These are phyloP conservation scores for Anthracocystis walkeri DNA, from an alignment of 1,284 basidiomycete genomes.

Conservation along the genomic window DNA sequence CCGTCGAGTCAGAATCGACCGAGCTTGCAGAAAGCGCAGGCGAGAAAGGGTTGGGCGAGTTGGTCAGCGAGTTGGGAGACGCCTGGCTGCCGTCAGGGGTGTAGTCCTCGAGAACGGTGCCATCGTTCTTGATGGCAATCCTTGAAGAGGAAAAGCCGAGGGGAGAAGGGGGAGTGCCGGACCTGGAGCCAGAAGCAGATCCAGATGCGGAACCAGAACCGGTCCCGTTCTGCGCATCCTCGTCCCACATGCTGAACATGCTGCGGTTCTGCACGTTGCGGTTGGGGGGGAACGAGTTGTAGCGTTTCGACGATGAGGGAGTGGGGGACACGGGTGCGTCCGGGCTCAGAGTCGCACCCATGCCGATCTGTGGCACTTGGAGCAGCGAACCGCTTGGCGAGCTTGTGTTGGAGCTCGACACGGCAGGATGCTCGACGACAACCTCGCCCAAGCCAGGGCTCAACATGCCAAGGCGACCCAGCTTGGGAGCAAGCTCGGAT, in stretches of 20 bases:
- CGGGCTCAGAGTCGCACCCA: not conserved
- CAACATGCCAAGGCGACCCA: conserved; percentile 60
- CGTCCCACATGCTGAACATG: conserved; percentile 35
- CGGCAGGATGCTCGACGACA: conserved; percentile 53
- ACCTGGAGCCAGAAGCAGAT: conserved; percentile 28
- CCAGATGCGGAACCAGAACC: conserved; percentile 36
- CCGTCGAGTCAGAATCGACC: conserved; percentile 57
- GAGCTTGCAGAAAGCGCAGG: conserved; percentile 55
- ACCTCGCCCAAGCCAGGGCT: conserved; percentile 56
- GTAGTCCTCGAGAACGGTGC: conserved; percentile 52
- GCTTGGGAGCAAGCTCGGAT: conserved; percentile 45
- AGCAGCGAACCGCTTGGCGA: conserved; percentile 42
- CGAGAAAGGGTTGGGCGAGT: conserved; percentile 58
- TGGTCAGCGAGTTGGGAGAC: conserved; percentile 55
- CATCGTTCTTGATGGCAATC: conserved; percentile 41
- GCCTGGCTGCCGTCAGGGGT: conserved; percentile 54
- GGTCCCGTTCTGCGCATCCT: conserved; percentile 23
- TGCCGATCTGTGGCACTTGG: conserved; percentile 32
- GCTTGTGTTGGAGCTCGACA: conserved; percentile 31
- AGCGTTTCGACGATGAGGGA: conserved; percentile 28
- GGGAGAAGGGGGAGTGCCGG: conserved; percentile 40
- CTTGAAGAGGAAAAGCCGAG: conserved; percentile 27
- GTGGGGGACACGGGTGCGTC: conserved; percentile 11
- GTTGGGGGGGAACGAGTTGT: conserved; percentile 55
- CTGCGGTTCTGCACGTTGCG: conserved; percentile 40